phyloP scores from a whole-genome alignment of 2,329 filamentous ascomycete species.

The Colletotrichum cordylinicola region DNA sequence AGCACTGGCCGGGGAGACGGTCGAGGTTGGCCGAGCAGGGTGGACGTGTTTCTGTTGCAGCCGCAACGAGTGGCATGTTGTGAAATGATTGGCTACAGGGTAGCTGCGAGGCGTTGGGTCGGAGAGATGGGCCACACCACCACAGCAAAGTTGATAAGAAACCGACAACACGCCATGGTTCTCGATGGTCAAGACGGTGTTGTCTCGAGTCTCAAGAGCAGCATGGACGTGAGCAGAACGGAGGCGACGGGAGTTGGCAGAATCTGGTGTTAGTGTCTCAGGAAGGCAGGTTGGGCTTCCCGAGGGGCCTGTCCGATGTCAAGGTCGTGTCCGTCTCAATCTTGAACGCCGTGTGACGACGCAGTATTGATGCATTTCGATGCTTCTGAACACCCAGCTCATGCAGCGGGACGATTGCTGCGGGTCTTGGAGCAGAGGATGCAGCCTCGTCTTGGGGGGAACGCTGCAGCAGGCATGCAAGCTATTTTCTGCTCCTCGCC shows the following conservation, averaged over 20 bases:
- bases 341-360: conserved; percentile 7
- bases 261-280: conserved; percentile 11
- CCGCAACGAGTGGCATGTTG: conserved; percentile 28
- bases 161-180: conserved; percentile 3
- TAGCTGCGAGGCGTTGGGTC: conserved; percentile 24
- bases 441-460: neutral
- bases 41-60: conserved; percentile 35
- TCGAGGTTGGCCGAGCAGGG: conserved; percentile 24
- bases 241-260: conserved; percentile 4
- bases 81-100: conserved; percentile 33
- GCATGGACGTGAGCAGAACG: neutral
- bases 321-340: neutral
- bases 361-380: neutral
- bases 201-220: neutral
- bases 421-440: neutral
- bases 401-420: neutral
- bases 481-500: neutral
- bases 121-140: conserved; percentile 23
- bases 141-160: neutral
- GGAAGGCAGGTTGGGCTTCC: neutral
- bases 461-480: neutral
- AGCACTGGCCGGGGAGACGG: neutral
- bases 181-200: neutral
- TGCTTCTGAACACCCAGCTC: neutral
- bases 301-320: neutral